Evolutionary conservation across 2,329 filamentous ascomycete genomes (phyloP), one percentile per base, ranked within the genome.

Genomic region (Chaetomium sp.): DNA sequence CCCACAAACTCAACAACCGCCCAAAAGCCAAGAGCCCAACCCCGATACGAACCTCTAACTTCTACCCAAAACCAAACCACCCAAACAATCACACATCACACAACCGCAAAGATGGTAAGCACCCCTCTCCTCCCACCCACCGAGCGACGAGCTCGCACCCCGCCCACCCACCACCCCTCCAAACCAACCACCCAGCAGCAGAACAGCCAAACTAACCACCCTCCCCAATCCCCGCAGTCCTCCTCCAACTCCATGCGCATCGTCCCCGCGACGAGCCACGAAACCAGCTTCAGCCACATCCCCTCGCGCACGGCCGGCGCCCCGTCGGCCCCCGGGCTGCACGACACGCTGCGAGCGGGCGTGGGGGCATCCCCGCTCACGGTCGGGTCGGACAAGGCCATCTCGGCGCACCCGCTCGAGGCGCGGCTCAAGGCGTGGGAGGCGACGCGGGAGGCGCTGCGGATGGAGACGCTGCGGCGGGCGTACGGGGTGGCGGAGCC

Each of bases 401-500:
- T 85, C 68, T 91, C 88, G 51, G 80, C 89, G 2, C 95, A 99
- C 83, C 95, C 95, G 0, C 91, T 99, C 73, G 95, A 98, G 81
- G 83, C 91, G 61, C 93, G 95, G 68, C 90, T 99, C 65, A 86
- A 89, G 74, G 86, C 88, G 75, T 99, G 95, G 95, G 91, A 94
- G 79, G 83, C 89, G 65, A 97, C 93, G 50, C 94, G 97, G 80
- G 90, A 97, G 73, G 78, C 82, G 38, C 79, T 97, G 76, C 95
- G 96, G 80, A 95, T 97, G 91, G 88, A 93, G 80, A 85, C 88
- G 60, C 86, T 98, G 73, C 88, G 92, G 69, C 90, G 92, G 70
- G 89, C 92, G 55, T 98, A 93, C 78, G 95, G 95, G 70, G 89
- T 97, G 73, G 92, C 91, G 29, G 95, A 98, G 85, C 95, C 95